Base-by-base conservation (phyloP, 352 stramenopile genomes). In the Pythium coloratum region DNA sequence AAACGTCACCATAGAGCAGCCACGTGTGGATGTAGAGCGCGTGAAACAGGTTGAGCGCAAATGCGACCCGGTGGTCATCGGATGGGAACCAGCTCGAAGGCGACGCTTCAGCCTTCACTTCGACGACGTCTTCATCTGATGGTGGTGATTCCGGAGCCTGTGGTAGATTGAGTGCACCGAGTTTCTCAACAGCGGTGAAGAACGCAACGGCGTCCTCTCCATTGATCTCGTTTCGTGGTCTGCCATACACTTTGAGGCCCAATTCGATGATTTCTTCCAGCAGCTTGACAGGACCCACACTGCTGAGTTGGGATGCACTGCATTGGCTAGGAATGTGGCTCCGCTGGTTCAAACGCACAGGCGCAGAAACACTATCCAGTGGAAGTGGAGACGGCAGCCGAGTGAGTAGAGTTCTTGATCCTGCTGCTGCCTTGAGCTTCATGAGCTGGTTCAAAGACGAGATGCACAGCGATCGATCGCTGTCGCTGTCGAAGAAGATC, bases 41-140 rank as follows among this genome's bases (percentile, higher is more conserved):
- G 66, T 98, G 91, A 66, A 97, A 98, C 6, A 97, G 28, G 64
- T 98, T 97, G 30, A 98, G 61, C 36, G 91, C 92, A 36, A 98
- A 93, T 16, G 81, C 82, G 10, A 94, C 58, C 9, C 80, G 78
- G 51, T 86, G 67, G 38, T 73, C 75, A 36, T 80, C 67, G 1
- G 64, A 70, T 24, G 49, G 14, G 14, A 59, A 70, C 49, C 32
- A 74, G 0, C 10, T 32, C 12, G 44, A 28, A 51, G 44, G 18
- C 4, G 44, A 51, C 3, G 14, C 30, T 50, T n/a, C 24, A n/a
- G n/a, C 26, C 6, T 20, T 36, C 28, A 30, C 28, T 20, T 38
- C 55, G 51, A 16, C 8, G 40, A 20, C 26, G 3, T 34, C n/a
- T 18, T n/a, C n/a, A 18, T 14, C 10, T 24, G 38, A 7, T 3